These are phyloP conservation scores for Cercophora newfieldiana DNA, from an alignment of 495 filamentous ascomycete species.

Conservation along the genomic window DNA sequence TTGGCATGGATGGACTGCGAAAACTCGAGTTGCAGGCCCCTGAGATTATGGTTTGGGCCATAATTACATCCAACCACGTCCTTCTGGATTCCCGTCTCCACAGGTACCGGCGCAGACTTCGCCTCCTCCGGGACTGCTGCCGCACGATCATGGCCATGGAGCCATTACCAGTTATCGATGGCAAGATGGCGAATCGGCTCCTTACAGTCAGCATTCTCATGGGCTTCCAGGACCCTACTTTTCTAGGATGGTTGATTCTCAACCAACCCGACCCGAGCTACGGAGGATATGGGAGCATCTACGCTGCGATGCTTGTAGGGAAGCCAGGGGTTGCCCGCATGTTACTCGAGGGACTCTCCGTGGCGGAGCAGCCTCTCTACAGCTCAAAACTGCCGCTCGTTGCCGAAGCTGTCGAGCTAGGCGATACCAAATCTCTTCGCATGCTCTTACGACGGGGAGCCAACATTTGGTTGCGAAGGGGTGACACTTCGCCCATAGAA, in stretches of 20 bases:
- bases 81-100: background rate
- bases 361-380: background rate
- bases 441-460: background rate
- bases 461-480: background rate
- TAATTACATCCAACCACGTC: background rate
- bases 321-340: background rate
- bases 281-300: background rate
- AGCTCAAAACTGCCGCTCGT: background rate
- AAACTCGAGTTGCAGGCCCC: background rate
- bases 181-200: background rate
- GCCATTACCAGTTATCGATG: background rate
- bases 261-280: background rate
- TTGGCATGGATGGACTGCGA: background rate
- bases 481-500: background rate
- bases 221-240: background rate
- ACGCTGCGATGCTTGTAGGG: background rate
- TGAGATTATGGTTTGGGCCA: slow-evolving; percentile 6
- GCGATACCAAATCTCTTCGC: background rate
- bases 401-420: background rate
- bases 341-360: background rate
- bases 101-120: background rate
- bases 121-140: background rate
- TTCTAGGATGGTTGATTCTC: background rate
- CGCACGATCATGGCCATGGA: background rate
- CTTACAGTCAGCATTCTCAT: background rate